These are phyloP conservation scores for Elsinoe arachidis DNA, from an alignment of 2,329 filamentous ascomycete species.

Conservation along the genomic window DNA sequence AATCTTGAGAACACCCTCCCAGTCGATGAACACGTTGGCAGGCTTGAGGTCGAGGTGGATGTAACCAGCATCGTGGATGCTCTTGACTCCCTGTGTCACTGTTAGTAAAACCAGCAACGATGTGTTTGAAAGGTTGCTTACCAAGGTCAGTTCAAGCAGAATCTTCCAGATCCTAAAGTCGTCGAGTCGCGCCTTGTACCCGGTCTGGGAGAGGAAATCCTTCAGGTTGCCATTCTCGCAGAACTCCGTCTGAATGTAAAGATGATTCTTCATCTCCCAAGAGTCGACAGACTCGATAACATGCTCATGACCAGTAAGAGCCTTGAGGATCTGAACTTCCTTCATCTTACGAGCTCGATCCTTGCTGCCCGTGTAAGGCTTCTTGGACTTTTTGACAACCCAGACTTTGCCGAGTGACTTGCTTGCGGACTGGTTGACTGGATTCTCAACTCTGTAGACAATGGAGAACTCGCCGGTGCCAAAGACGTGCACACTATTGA, in stretches of 20 bases:
- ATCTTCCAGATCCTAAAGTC: slow-evolving; percentile 99
- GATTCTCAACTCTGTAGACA: slow-evolving; percentile 69
- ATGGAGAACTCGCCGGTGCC: slow-evolving; percentile 89
- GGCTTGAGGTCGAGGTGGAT: slow-evolving; percentile 81
- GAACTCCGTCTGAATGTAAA: slow-evolving; percentile 97
- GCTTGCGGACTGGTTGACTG: slow-evolving; percentile 25
- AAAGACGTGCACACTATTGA: slow-evolving; percentile 70
- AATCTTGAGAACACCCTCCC: slow-evolving; percentile 74
- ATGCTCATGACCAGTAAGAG: slow-evolving; percentile 73
- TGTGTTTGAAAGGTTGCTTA: no score
- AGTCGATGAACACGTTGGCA: slow-evolving; percentile 73
- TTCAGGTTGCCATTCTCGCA: slow-evolving; percentile 91
- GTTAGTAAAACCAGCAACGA: slow-evolving; percentile 18
- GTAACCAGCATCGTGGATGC: slow-evolving; percentile 81
- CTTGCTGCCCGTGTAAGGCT: slow-evolving; percentile 65
- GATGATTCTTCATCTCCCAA: slow-evolving; percentile 76
- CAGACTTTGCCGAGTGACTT: slow-evolving; percentile 48
- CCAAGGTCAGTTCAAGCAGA: slow-evolving; percentile 72
- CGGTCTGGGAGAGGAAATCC: slow-evolving; percentile 72
- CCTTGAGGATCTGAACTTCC: slow-evolving; percentile 71
- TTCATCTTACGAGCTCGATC: slow-evolving; percentile 78
- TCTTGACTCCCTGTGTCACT: slow-evolving; percentile 63
- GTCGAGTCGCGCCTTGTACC: slow-evolving; percentile 76
- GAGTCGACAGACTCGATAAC: slow-evolving; percentile 73
- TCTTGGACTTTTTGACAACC: slow-evolving; percentile 88